phyloP scores from a whole-genome alignment of 805 yeast species.

The Saccharomycopsis sp. region DNA sequence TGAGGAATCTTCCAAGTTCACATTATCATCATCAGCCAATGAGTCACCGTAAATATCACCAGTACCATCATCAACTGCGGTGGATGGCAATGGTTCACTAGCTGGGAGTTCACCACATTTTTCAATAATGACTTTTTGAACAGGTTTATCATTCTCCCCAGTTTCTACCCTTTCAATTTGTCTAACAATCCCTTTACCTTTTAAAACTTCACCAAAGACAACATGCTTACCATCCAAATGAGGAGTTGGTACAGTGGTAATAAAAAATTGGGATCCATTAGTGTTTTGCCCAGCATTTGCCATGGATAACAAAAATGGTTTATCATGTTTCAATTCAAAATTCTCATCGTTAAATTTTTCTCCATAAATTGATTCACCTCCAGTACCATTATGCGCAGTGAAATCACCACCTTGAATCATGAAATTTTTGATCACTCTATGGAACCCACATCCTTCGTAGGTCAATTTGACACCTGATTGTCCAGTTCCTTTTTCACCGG shows the following conservation, averaged over 20 bases:
- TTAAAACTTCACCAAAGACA: slow-evolving; percentile 84
- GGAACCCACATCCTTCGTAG: slow-evolving; percentile 86
- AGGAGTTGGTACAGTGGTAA: slow-evolving; percentile 89
- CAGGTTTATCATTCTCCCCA: slow-evolving; percentile 63
- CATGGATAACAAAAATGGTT: slow-evolving; percentile 88
- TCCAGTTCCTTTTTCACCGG: slow-evolving; percentile 77
- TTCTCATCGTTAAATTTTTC: slow-evolving; percentile 89
- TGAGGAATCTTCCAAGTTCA: slow-evolving; percentile 53
- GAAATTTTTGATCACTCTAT: slow-evolving; percentile 80
- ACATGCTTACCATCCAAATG: slow-evolving; percentile 95
- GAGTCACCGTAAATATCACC: slow-evolving; percentile 79
- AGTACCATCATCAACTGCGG: slow-evolving; percentile 62
- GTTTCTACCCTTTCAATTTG: slow-evolving; percentile 67
- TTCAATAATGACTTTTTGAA: slow-evolving; percentile 57
- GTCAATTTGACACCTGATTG: slow-evolving; percentile 55
- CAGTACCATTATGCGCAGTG: slow-evolving; percentile 65
- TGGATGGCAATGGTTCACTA: slow-evolving; percentile 43
- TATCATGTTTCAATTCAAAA: slow-evolving; percentile 66
- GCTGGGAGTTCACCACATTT: slow-evolving; percentile 67
- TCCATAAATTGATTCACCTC: slow-evolving; percentile 79
- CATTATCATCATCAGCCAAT: slow-evolving; percentile 64
- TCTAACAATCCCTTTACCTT: slow-evolving; percentile 77
- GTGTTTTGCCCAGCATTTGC: slow-evolving; percentile 96
- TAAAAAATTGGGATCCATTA: slow-evolving; percentile 92
- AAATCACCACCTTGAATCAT: slow-evolving; percentile 97